These are phyloP conservation scores for Amylocarpus encephaloides DNA, from an alignment of 2,329 filamentous ascomycete genomes.

Conservation along the genomic window DNA sequence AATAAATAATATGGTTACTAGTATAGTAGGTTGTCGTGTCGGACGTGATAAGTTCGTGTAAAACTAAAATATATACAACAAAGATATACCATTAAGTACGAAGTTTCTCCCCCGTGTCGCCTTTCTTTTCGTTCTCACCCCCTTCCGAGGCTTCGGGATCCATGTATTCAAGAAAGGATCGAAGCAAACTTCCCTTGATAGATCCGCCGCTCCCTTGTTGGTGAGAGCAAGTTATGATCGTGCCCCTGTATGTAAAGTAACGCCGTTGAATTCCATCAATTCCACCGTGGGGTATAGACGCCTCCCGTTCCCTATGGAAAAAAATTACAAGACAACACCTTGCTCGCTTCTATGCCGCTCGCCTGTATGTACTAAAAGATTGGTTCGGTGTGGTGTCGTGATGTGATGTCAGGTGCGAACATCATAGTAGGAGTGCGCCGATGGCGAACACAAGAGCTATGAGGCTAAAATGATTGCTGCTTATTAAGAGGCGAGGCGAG, in stretches of 20 bases:
- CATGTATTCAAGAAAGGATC: background rate
- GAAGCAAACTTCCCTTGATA: background rate
- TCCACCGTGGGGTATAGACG: slow-evolving; percentile 11
- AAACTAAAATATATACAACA: background rate
- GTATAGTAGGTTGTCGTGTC: slow-evolving; percentile 1
- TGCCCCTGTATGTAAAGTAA: slow-evolving; percentile 4
- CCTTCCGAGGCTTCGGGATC: background rate
- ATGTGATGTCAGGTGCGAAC: background rate
- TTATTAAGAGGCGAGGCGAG: background rate
- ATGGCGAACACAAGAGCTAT: slow-evolving; percentile 16
- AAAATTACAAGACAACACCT: background rate
- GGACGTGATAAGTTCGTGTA: background rate
- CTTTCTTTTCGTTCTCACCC: background rate
- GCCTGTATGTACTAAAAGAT: slow-evolving; percentile 3
- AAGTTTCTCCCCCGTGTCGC: background rate
- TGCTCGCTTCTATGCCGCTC: background rate
- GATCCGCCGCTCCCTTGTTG: slow-evolving; percentile 21
- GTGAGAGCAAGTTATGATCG: slow-evolving; percentile 18
- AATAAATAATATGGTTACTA: background rate
- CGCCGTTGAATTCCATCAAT: background rate
- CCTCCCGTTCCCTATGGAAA: slow-evolving; percentile 3
- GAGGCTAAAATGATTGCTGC: slow-evolving; percentile 6
- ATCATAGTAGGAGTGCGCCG: slow-evolving; percentile 17
- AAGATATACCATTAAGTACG: background rate
- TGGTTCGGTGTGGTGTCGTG: background rate